Evolutionary conservation across 805 yeast genomes (phyloP), one percentile per base, ranked within the genome.

Genomic region (Monosporozyma unispora): DNA sequence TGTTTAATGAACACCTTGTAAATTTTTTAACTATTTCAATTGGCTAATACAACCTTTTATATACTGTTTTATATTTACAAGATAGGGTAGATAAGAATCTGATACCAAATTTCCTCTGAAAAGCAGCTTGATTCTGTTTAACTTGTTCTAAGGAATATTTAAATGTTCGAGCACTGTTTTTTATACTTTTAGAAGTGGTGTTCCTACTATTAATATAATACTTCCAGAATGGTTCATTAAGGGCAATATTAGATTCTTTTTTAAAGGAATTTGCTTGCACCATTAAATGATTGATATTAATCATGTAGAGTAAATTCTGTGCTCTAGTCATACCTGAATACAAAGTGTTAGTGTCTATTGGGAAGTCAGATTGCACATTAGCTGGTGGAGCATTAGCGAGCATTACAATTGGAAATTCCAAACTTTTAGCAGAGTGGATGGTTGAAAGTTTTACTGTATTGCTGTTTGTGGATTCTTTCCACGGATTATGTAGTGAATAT

Each of bases 321-420:
- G 90, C 85, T 52, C 91, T 70, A 0, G 90, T 83, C 59, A 76
- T 66, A 1, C 81, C 90, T 2, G 84, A 89, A 59, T 82, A 84
- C 16, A 78, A 65, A 11, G 78, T 60, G 44, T 80, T 69, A 14
- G 70, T 67, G 14, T 70, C 72, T 46, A 59, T 55, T 0, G 62
- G 56, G 46, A 49, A 53, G 22, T 23, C 35, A 4, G 21, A 25
- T 28, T 25, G 27, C 23, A 21, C 37, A 23, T 14, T 21, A 25
- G 29, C 11, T 25, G 33, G 44, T 35, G 31, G 40, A 6, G 31
- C 47, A 6, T 60, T 61, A 44, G 72, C 54, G 3, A 82, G 55
- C 61, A 84, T 83, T 1, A 82, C 87, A 11, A 82, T 70, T 0
- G 89, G 88, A 56, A 79, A 83, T 53, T 84, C 89, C 4, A 83